A percentile compares a stretch with the other conserved stretches of the same genome.
Conservation (phyloP, 2,329 filamentous ascomycete species). For the Penicillium fuscoglaucum region DNA sequence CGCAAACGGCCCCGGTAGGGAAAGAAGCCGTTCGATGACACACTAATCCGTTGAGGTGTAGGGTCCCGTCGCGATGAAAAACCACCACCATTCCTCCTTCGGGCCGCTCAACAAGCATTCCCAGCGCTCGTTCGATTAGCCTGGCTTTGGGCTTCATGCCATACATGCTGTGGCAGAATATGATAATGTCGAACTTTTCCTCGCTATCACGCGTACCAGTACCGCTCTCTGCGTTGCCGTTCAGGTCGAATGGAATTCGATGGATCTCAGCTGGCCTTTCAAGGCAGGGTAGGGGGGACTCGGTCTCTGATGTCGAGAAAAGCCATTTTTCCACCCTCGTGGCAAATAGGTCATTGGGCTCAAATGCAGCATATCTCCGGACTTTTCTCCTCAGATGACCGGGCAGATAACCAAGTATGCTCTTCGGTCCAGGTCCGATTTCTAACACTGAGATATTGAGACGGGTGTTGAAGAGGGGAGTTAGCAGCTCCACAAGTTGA, state of each 20-base stretch:
- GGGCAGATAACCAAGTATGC: conserved; percentile 54
- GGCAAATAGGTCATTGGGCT: conserved; percentile 54
- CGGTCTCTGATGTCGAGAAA: conserved; percentile 23
- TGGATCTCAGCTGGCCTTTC: conserved; percentile 8
- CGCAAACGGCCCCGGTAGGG: conserved; percentile 46
- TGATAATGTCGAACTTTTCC: conserved; percentile 54
- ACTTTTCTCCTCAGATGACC: conserved; percentile 42
- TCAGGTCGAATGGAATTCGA: conserved; percentile 11
- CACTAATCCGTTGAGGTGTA: conserved; percentile 52
- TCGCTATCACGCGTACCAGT: conserved; percentile 23
- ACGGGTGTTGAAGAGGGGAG: conserved; percentile 45
- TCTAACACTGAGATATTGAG: conserved; percentile 56
- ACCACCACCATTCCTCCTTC: conserved; percentile 50
- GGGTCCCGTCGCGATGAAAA: conserved; percentile 54
- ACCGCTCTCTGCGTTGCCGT: conserved; percentile 25
- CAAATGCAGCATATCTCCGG: conserved; percentile 55
- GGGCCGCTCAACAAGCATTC: conserved; percentile 45
- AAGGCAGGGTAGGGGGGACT: conserved; percentile 23
- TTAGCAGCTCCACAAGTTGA: conserved; percentile 48
- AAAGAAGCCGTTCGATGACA: conserved; percentile 51
- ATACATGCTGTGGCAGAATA: conserved; percentile 67
- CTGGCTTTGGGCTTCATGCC: conserved; percentile 54
- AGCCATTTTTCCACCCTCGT: conserved; percentile 48
- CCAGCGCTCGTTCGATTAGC: conserved; percentile 51
- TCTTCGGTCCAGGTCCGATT: conserved; percentile 60